Base-by-base conservation (phyloP, 2,329 filamentous ascomycete species). In the Hypomyces perniciosus region DNA sequence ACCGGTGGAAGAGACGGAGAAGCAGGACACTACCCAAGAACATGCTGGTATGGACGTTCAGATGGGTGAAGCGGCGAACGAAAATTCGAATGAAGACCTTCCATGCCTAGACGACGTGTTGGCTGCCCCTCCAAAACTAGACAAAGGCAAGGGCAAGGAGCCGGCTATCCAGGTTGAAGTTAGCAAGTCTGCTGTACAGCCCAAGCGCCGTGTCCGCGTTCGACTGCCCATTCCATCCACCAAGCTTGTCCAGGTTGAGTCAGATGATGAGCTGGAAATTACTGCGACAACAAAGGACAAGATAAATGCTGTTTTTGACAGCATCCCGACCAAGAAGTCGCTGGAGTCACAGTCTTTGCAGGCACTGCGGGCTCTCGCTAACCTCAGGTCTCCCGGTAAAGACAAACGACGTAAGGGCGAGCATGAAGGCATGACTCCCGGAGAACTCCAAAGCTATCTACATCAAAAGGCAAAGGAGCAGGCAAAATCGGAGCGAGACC, bases 401-500 rank as follows among this genome's bases (percentile, higher is more conserved):
- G 71, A 74, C 63, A 61, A 67, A n/a, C 65, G 68, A 37, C 64
- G 69, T 37, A 72, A 69, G 48, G 69, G 70, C 20, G 68, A 68
- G 44, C 77, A 73, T 52, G 71, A 70, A 42, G 76, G 74, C 7
- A 86, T 96, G 75, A 89, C 81, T 6, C 73, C 77, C 0, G 79
- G 76, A 29, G 83, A 93, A 57, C 76, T 96, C 48, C 83, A 91
- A 42, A 71, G 76, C 8, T 78, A 75, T 33, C 72, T 97, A 6
- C 76, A 86, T 35, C 79, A 82, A 57, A 84, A 84, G 54, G 90
- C 90, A 5, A 83, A 88, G 41, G 78, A 86, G 54, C 93, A 99
- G 68, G 91, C 90, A 41, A 83, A 83, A 54, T 69, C 80, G 39
- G 90, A 93, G 65, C 84, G 89, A 48, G 81, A 88, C 53, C 84